Evolutionary conservation across 768 basidiomycete genomes (phyloP), one percentile per base, ranked within the genome.

Genomic region (Serendipita vermifera): DNA sequence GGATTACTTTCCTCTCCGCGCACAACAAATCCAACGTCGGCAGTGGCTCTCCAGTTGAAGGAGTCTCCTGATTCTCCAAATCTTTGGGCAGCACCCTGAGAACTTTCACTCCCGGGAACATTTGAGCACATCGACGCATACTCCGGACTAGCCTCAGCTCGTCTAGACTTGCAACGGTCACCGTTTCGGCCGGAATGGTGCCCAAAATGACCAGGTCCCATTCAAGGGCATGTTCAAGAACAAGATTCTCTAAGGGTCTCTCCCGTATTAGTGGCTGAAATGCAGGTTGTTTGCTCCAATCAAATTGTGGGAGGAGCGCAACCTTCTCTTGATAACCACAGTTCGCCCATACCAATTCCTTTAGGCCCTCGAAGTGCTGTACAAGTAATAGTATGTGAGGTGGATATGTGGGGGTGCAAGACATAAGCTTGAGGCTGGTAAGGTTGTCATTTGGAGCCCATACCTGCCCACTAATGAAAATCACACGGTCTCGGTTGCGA

Each of bases 321-420:
- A 9, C 22, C 9, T 51, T 31, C 5, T 20, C 27, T 5, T 26
- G 29, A 31, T 51, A 31, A 7, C 46, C 46, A 51, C 22, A 51
- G 7, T n/a, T 51, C 7, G 46, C 46, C 46, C 46, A 51, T 31
- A 51, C 32, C 15, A 51, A 29, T n/a, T 51, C 46, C 24, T 51
- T 31, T 20, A 51, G 46, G 24, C 24, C 17, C 9, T 22, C 24
- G 17, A 51, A 51, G 17, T 51, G 24, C 24, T 31, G 46, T 15
- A 51, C 46, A 11, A 51, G 15, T 22, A 5, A 22, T 5, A 51
- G 5, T 31, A 51, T 51, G 5, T 26, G 26, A 9, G 20, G 24
- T 4, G 46, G 24, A 27, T 51, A 31, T 4, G 46, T 31, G 5
- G 46, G 46, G 7, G 26, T 15, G 46, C 46, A 51, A 15, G n/a